A percentile compares a stretch with the other conserved stretches of the same genome.
Conservation (phyloP, 1,284 basidiomycete genomes). For the Tetrapyrgos nigripes region DNA sequence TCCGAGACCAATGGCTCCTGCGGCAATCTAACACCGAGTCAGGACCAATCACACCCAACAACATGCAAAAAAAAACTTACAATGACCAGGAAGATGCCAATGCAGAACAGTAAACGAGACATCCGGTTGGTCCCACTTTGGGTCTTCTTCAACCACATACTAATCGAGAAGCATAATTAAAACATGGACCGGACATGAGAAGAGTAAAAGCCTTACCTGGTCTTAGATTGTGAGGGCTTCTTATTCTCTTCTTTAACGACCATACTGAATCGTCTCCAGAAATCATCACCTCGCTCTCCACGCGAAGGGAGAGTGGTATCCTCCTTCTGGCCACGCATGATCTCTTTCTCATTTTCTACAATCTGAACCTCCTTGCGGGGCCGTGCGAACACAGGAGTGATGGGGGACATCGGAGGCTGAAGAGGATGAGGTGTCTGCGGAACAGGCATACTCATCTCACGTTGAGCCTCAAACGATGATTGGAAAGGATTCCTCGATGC, state of each 20-base stretch:
- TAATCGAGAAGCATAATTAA: slow-evolving; percentile 31
- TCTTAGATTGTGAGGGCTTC: slow-evolving; percentile 48
- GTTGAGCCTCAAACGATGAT: slow-evolving; percentile 22
- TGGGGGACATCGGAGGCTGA: slow-evolving; percentile 77
- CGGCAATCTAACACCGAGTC: slow-evolving; percentile 48
- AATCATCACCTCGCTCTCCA: slow-evolving; percentile 78
- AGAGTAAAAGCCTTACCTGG: slow-evolving; percentile 48
- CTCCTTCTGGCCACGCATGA: slow-evolving; percentile 73
- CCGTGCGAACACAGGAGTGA: slow-evolving; percentile 76
- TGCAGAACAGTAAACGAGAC: slow-evolving; percentile 73
- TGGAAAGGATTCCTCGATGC: slow-evolving; percentile 50
- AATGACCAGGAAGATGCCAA: slow-evolving; percentile 64
- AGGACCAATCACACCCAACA: neutral
- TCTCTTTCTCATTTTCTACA: slow-evolving; percentile 48
- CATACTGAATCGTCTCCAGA: slow-evolving; percentile 86
- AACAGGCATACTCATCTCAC: slow-evolving; percentile 19
- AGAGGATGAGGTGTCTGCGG: slow-evolving; percentile 70
- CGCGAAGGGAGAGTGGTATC: slow-evolving; percentile 68
- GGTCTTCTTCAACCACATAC: slow-evolving; percentile 73
- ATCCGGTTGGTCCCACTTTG: slow-evolving; percentile 55
- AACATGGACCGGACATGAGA: slow-evolving; percentile 1
- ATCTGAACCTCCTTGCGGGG: slow-evolving; percentile 66
- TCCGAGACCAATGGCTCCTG: slow-evolving; percentile 61
- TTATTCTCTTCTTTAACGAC: slow-evolving; percentile 70
- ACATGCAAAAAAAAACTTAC: slow-evolving; percentile 49